These are phyloP conservation scores for Neofusicoccum cordaticola DNA, from an alignment of 2,329 filamentous ascomycete species.

Conservation along the genomic window DNA sequence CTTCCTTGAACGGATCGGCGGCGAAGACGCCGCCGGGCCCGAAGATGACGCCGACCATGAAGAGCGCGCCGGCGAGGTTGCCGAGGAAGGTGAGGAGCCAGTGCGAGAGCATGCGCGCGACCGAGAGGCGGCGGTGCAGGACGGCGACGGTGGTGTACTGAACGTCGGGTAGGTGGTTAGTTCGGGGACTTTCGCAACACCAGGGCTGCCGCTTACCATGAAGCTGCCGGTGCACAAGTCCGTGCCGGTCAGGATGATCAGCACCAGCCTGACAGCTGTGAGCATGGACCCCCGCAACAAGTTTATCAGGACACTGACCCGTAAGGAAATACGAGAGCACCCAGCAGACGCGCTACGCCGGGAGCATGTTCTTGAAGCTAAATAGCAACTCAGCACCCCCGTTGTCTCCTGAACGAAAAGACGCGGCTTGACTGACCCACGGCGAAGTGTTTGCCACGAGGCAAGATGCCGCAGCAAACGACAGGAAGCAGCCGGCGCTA, in stretches of 20 bases:
- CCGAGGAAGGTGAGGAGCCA: slow-evolving; percentile 51
- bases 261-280: slow-evolving; percentile 21
- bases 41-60: slow-evolving; percentile 48
- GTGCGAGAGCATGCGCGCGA: slow-evolving; percentile 37
- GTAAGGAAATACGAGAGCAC: slow-evolving; percentile 15
- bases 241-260: slow-evolving; percentile 8
- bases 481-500: slow-evolving; percentile 51
- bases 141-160: slow-evolving; percentile 21
- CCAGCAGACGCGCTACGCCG: slow-evolving; percentile 9
- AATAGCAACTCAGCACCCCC: neutral
- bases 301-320: neutral
- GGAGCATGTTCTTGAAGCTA: slow-evolving; percentile 16
- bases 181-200: neutral
- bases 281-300: neutral
- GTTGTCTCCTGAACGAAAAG: neutral
- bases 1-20: slow-evolving; percentile 18
- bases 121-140: slow-evolving; percentile 28
- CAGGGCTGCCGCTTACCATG: slow-evolving; percentile 1
- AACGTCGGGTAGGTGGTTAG: neutral
- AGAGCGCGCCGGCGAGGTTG: slow-evolving; percentile 50
- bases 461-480: slow-evolving; percentile 38
- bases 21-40: slow-evolving; percentile 51
- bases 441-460: slow-evolving; percentile 15
- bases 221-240: slow-evolving; percentile 17
- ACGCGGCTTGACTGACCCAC: slow-evolving; percentile 8